These are phyloP conservation scores for Melampsora occidentalis DNA, from an alignment of 1,284 basidiomycete genomes.

Conservation along the genomic window DNA sequence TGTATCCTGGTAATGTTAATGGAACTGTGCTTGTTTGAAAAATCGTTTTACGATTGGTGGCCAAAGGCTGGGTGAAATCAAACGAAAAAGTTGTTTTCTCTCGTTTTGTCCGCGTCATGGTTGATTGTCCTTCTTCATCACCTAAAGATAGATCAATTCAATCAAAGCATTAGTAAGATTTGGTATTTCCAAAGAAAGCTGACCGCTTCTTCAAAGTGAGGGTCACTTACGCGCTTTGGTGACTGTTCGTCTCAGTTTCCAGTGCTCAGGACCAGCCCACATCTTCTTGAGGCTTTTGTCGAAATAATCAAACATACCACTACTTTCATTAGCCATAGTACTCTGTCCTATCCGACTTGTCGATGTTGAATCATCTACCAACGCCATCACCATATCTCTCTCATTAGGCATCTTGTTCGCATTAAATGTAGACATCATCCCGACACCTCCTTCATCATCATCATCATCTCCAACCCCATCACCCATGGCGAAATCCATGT, in stretches of 20 bases:
- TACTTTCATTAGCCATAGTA: constrained; percentile 45
- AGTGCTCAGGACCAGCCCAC: constrained; percentile 98
- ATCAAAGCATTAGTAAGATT: neutral
- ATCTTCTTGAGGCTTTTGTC: constrained; percentile 85
- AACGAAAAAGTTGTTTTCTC: constrained; percentile 41
- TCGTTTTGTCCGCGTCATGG: constrained; percentile 31
- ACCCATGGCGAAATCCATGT: constrained; percentile 9
- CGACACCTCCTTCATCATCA: constrained; percentile 42
- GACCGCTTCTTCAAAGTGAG: neutral
- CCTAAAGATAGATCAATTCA: neutral
- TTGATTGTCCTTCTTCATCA: constrained; percentile 37
- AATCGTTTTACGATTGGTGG: constrained; percentile 27
- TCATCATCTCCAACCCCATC: constrained; percentile 39
- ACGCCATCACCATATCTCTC: constrained; percentile 66
- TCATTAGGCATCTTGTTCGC: constrained; percentile 73
- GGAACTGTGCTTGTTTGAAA: constrained; percentile 35
- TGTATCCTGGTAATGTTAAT: constrained; percentile 44
- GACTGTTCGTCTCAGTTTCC: constrained; percentile 69
- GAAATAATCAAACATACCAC: constrained; percentile 85
- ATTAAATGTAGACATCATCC: constrained; percentile 55
- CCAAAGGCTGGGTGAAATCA: constrained; percentile 35
- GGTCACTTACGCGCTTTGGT: constrained; percentile 39
- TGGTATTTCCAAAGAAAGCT: too few species aligned
- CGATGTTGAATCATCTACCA: constrained; percentile 51
- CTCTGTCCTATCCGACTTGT: constrained; percentile 31